Conservation (phyloP, 805 yeast species). For the Cyberlindnera bimundalis region DNA sequence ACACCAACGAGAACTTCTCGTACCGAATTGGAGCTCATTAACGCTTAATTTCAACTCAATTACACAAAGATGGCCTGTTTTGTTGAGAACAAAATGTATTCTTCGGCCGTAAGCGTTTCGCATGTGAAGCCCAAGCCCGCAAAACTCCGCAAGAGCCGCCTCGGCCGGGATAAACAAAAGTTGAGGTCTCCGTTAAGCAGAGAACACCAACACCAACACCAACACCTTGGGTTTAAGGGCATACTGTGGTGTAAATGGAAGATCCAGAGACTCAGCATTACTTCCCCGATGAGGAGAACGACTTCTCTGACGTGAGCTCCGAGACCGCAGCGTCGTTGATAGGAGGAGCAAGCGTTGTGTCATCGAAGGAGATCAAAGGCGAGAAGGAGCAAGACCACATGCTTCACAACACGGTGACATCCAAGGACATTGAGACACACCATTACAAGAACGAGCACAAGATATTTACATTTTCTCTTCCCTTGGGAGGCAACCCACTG, state of each 20-base stretch:
- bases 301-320: conserved; percentile 8
- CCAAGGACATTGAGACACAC: conserved; percentile 18
- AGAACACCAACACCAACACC: too few species aligned
- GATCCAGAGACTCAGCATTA: background rate
- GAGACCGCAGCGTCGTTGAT: conserved; percentile 29
- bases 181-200: too few species aligned
- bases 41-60: too few species aligned
- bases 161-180: too few species aligned
- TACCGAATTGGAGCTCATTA: too few species aligned
- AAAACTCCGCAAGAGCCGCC: too few species aligned
- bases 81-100: too few species aligned
- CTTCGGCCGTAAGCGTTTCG: too few species aligned
- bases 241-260: background rate
- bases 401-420: conserved; percentile 14
- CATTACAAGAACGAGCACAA: conserved; percentile 27
- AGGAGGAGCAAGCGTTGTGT: conserved; percentile 43
- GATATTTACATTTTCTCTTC: conserved; percentile 36
- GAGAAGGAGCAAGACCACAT: conserved; percentile 10
- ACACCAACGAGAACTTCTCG: conserved; percentile 32
- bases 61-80: too few species aligned
- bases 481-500: conserved; percentile 34
- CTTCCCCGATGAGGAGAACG: conserved; percentile 5
- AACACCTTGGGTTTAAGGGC: background rate
- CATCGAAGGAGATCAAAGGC: conserved; percentile 7
- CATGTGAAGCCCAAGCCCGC: too few species aligned